These are phyloP conservation scores for Cadophora sp. DNA, from an alignment of 2,329 filamentous ascomycete species.

Conservation along the genomic window DNA sequence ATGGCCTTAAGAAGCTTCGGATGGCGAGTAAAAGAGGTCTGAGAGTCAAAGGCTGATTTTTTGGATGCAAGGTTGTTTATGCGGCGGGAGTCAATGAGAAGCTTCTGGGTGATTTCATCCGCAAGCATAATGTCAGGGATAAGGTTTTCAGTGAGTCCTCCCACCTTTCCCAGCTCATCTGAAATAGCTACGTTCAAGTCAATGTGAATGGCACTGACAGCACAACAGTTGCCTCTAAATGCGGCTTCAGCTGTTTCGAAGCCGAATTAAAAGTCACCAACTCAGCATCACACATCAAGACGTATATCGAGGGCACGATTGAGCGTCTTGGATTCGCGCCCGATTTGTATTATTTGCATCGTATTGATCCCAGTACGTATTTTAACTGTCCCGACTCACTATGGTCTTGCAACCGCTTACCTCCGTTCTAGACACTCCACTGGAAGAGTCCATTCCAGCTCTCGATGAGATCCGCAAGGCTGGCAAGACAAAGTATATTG, in stretches of 20 bases:
- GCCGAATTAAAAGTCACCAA: slow-evolving; percentile 42
- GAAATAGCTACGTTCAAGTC: too few species aligned
- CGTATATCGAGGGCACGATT: slow-evolving; percentile 48
- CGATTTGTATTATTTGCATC: slow-evolving; percentile 50
- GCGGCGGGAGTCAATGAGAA: slow-evolving; percentile 51
- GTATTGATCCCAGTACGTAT: slow-evolving; percentile 50
- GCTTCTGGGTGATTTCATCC: slow-evolving; percentile 55
- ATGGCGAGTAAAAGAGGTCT: too few species aligned
- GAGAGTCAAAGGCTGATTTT: not conserved
- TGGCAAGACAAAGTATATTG: slow-evolving; percentile 57
- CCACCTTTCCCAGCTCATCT: too few species aligned
- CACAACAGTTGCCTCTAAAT: slow-evolving; percentile 54
- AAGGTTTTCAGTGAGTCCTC: slow-evolving; percentile 47
- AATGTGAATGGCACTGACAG: not conserved
- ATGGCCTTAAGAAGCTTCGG: too few species aligned
- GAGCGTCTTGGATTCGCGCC: slow-evolving; percentile 49
- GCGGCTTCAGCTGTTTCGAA: slow-evolving; percentile 44
- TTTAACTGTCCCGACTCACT: slow-evolving; percentile 30
- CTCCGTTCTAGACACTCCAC: slow-evolving; percentile 44
- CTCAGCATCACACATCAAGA: slow-evolving; percentile 47
- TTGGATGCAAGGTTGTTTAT: slow-evolving; percentile 31
- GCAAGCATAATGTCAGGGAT: slow-evolving; percentile 46
- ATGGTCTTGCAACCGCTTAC: not conserved
- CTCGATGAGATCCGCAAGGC: slow-evolving; percentile 50
- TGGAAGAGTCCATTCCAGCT: slow-evolving; percentile 54